Evolutionary conservation across 345 rosid genomes (phyloP).

Genomic region (Fremontodendron californicum): DNA sequence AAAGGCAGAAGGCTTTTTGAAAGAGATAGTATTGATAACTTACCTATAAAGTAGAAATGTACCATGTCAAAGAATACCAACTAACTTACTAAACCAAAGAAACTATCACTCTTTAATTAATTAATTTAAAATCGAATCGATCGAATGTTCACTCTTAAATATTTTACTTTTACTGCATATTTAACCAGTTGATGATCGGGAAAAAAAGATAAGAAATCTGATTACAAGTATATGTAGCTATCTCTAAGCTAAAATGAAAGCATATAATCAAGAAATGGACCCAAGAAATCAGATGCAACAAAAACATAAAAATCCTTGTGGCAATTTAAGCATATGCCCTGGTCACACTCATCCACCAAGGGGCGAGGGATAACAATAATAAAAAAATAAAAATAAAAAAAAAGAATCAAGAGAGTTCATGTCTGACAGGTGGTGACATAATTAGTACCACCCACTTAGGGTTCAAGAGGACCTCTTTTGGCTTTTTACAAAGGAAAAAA

Average conservation of each 20-base stretch:
- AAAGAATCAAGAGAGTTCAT: not conserved
- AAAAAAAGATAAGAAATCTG: not conserved
- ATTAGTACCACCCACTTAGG: constrained; percentile 22
- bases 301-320: not conserved
- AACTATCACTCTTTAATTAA: too few species aligned
- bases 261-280: not conserved
- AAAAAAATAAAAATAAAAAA: too few species aligned
- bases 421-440: constrained; percentile 22
- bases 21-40: not conserved
- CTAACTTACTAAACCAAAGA: too few species aligned
- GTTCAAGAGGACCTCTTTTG: constrained; percentile 20
- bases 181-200: not conserved
- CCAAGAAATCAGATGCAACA: not conserved
- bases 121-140: too few species aligned
- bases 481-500: not conserved
- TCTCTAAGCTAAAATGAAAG: not conserved
- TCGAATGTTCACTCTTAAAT: too few species aligned
- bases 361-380: not conserved
- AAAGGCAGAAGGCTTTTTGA: not conserved
- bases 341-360: not conserved
- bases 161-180: not conserved
- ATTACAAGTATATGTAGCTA: not conserved
- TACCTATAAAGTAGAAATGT: not conserved
- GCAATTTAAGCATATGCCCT: not conserved
- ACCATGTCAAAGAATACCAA: not conserved